phyloP scores from a whole-genome alignment of 495 filamentous ascomycete genomes.

The Penicillium maclennaniae region DNA sequence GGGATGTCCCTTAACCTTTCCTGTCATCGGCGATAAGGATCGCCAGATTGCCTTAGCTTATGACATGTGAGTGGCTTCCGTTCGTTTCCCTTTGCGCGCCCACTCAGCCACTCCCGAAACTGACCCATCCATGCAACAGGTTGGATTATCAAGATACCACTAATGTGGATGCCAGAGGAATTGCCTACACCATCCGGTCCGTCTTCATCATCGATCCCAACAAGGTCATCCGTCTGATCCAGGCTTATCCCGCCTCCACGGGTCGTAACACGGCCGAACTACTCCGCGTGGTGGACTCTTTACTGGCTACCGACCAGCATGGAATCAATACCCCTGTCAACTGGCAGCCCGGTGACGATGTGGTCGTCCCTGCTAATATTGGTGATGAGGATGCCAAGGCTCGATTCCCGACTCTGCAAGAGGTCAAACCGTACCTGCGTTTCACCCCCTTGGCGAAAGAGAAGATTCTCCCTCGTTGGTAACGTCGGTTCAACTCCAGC shows the following conservation, averaged over 20 bases:
- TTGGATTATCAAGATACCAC: no score
- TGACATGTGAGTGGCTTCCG: no score
- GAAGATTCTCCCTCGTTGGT: no score
- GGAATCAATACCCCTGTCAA: not conserved
- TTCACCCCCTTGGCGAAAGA: not conserved
- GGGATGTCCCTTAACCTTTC: slow-evolving; percentile 5
- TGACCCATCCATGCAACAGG: no score
- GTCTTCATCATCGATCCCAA: slow-evolving; percentile 7
- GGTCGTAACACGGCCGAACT: not conserved
- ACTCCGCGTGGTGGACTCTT: slow-evolving; percentile 1
- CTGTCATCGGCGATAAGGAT: slow-evolving; percentile 6
- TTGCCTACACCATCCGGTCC: slow-evolving; percentile 5
- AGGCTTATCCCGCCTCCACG: slow-evolving; percentile 3
- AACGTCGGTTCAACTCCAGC: no score
- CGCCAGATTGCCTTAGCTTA: not conserved
- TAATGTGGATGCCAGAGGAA: slow-evolving; percentile 4
- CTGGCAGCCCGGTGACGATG: slow-evolving; percentile 1
- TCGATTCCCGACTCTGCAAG: not conserved
- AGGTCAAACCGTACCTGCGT: slow-evolving; percentile 1
- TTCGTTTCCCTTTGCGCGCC: no score
- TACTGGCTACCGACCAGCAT: slow-evolving; percentile 1
- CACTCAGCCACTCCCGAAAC: no score
- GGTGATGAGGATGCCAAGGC: slow-evolving; percentile 1
- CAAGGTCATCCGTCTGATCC: slow-evolving; percentile 3
- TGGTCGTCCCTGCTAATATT: not conserved